phyloP scores from a whole-genome alignment of 768 basidiomycete species.

The Sarcomyxa edulis region DNA sequence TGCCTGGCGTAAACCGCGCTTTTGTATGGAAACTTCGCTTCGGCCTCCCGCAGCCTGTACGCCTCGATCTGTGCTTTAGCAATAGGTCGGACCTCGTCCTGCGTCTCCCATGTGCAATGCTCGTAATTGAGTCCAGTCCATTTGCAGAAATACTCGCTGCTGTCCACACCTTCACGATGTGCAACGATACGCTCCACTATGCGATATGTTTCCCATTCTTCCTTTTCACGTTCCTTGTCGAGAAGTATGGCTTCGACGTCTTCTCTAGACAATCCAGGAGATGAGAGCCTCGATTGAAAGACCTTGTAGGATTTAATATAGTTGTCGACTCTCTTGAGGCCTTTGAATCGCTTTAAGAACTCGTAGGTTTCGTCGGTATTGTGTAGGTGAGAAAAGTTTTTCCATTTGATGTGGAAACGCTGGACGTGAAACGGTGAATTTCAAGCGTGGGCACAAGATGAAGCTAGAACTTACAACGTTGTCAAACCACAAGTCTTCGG shows the following conservation, averaged over 20 bases:
- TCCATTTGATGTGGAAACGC: conserved; percentile 99
- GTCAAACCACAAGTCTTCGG: conserved; percentile 78
- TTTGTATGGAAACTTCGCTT: conserved; percentile 82
- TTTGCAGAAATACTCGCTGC: conserved; percentile 92
- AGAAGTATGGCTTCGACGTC: conserved; percentile 86
- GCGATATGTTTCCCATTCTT: conserved; percentile 88
- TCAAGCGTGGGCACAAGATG: conserved; percentile 6
- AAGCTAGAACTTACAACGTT: conserved; percentile 61
- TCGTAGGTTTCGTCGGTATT: conserved; percentile 99
- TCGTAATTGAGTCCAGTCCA: conserved; percentile 93
- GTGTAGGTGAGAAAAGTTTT: conserved; percentile 95
- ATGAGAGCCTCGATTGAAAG: conserved; percentile 61
- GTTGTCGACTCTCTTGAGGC: conserved; percentile 96
- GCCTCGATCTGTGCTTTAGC: conserved; percentile 76
- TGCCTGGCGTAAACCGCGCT: conserved; percentile 62
- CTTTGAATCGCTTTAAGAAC: conserved; percentile 92
- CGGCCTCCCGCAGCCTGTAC: conserved; percentile 71
- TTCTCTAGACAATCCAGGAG: conserved; percentile 72
- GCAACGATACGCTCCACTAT: conserved; percentile 88
- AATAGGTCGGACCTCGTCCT: conserved; percentile 73
- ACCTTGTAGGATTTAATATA: conserved; percentile 90
- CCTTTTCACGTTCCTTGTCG: conserved; percentile 86
- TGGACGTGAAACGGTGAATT: conserved; percentile 24
- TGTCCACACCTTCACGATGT: conserved; percentile 58
- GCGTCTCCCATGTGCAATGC: conserved; percentile 92